These are phyloP conservation scores for Halophytophthora batemanensis DNA, from an alignment of 352 stramenopile species.

Conservation along the genomic window DNA sequence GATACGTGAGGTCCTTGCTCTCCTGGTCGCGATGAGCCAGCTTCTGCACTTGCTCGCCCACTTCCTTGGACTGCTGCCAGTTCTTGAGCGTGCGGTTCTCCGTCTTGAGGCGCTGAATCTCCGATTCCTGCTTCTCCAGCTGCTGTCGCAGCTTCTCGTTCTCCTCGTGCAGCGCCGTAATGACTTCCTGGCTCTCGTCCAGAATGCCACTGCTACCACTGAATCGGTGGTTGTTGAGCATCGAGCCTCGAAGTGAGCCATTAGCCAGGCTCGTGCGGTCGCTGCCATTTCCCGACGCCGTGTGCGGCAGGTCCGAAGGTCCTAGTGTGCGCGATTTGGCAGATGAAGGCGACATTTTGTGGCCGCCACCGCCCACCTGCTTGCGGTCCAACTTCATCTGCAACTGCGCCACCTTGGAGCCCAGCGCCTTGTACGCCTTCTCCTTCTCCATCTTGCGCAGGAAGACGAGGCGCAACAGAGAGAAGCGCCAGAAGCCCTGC, in stretches of 20 bases:
- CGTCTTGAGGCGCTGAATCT: slow-evolving; percentile 73
- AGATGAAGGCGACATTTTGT: slow-evolving; percentile 43
- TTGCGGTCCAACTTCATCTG: slow-evolving; percentile 71
- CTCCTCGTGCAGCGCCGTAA: slow-evolving; percentile 79
- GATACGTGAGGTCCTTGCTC: slow-evolving; percentile 80
- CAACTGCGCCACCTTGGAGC: slow-evolving; percentile 67
- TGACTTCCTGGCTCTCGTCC: slow-evolving; percentile 85
- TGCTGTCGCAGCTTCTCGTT: slow-evolving; percentile 77
- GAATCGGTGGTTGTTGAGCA: slow-evolving; percentile 50
- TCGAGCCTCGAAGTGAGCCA: slow-evolving; percentile 45
- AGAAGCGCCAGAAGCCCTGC: slow-evolving; percentile 80
- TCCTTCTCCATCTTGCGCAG: slow-evolving; percentile 80
- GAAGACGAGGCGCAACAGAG: slow-evolving; percentile 70
- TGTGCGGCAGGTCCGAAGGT: slow-evolving; percentile 21
- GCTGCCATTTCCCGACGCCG: slow-evolving; percentile 9
- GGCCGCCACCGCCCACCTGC: slow-evolving; percentile 28
- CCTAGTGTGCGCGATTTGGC: slow-evolving; percentile 25
- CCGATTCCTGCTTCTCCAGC: slow-evolving; percentile 65
- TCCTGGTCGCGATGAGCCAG: slow-evolving; percentile 82
- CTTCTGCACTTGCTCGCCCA: slow-evolving; percentile 87
- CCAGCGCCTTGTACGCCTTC: slow-evolving; percentile 70
- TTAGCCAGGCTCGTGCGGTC: slow-evolving; percentile 20
- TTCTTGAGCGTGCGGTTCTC: slow-evolving; percentile 81
- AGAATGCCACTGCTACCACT: slow-evolving; percentile 73
- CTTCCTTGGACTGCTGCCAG: slow-evolving; percentile 85